Percentiles rank a stretch among this genome's conserved stretches.
phyloP scores from a whole-genome alignment of 2,329 filamentous ascomycete species.

The Septoria petroselini region DNA sequence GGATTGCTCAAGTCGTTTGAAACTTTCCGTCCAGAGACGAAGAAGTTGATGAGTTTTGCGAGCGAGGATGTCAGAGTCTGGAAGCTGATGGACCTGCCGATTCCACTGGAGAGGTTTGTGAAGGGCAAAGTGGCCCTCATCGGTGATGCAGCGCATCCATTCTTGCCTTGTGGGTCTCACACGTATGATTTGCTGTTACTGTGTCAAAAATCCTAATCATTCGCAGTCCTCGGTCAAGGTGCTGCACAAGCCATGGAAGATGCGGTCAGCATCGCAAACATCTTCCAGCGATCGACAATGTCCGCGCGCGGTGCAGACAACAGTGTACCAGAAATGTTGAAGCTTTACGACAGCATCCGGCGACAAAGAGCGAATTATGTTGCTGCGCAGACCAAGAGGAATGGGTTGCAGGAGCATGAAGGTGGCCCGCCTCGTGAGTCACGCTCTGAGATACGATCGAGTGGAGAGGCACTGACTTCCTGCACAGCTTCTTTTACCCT shows the following conservation, averaged over 20 bases:
- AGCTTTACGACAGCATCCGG: constrained; percentile 50
- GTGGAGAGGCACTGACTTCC: not conserved
- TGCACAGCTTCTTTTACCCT: not conserved
- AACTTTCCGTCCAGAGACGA: constrained; percentile 38
- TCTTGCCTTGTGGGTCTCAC: constrained; percentile 50
- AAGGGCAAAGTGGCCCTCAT: constrained; percentile 52
- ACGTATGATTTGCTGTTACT: no score
- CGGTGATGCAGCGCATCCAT: constrained; percentile 67
- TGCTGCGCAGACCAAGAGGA: constrained; percentile 6
- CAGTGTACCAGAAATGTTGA: constrained; percentile 52
- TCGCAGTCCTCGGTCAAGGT: constrained; percentile 58
- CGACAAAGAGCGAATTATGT: constrained; percentile 6
- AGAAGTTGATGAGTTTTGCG: constrained; percentile 40
- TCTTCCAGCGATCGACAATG: constrained; percentile 41
- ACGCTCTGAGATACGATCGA: not conserved
- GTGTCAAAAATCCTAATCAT: no score
- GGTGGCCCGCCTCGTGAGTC: constrained; percentile 8
- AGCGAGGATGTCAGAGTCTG: constrained; percentile 51
- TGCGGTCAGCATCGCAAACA: constrained; percentile 52
- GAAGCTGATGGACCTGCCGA: constrained; percentile 61
- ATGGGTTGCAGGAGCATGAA: constrained; percentile 12
- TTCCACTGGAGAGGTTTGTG: constrained; percentile 38
- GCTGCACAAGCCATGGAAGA: constrained; percentile 66
- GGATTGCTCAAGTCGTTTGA: constrained; percentile 43
- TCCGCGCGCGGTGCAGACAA: constrained; percentile 47